Evolutionary conservation across 164 flowering plant genomes (phyloP).

Genomic region (Magnolia officinalis): DNA sequence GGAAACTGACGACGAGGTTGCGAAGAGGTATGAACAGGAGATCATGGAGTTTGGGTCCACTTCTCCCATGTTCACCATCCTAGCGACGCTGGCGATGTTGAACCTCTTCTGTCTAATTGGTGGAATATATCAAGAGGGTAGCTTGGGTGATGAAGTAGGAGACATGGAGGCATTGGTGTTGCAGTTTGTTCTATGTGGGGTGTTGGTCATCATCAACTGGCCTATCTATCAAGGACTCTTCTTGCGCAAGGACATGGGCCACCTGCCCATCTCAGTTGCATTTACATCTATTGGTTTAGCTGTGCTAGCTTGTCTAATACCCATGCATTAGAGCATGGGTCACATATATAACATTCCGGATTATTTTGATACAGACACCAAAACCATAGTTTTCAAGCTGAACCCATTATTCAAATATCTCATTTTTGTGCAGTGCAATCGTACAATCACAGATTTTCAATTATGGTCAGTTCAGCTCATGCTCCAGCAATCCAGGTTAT

Average conservation of each 20-base stretch:
- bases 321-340: neutral
- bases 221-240: constrained; percentile 26
- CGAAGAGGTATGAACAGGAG: constrained; percentile 46
- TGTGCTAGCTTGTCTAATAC: constrained; percentile 7
- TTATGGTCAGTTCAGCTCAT: no score
- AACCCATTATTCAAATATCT: no score
- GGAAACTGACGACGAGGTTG: constrained; percentile 46
- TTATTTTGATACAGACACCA: no score
- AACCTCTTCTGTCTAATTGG: constrained; percentile 41
- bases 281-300: constrained; percentile 28
- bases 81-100: constrained; percentile 54
- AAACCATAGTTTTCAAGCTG: no score
- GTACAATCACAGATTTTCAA: no score
- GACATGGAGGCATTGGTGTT: constrained; percentile 12
- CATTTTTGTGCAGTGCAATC: no score
- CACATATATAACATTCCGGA: no score
- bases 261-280: constrained; percentile 19
- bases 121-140: constrained; percentile 4
- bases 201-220: constrained; percentile 21
- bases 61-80: constrained; percentile 48
- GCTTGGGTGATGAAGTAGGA: constrained; percentile 16
- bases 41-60: constrained; percentile 63
- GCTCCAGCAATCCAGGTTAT: no score
- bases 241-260: constrained; percentile 27
- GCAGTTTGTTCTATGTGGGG: constrained; percentile 18